Base-by-base conservation (phyloP, 768 basidiomycete species). In the Podaxis sp. region DNA sequence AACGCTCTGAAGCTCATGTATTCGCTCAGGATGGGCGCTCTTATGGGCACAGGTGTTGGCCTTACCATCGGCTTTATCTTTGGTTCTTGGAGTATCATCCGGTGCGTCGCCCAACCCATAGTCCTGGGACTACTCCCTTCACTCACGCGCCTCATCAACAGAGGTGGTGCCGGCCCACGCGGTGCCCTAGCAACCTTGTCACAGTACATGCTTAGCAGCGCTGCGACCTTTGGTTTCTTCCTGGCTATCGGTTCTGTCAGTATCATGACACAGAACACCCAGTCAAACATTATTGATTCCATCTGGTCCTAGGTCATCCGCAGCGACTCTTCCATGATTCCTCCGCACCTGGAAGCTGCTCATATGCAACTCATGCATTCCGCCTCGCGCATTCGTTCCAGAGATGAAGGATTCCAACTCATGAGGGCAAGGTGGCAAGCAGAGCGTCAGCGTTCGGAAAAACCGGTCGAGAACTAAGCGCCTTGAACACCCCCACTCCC, bases 11-110 rank as follows among this genome's bases (percentile, higher is more conserved):
- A 50, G 44, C 22, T 63, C 26, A 58, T 20, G 33, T 54, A 40
- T 28, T 44, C 26, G 63, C 64, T n/a, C 67, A 94, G 93, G 75
- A 95, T 95, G 93, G 93, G 93, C 68, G 93, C 93, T 50, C 76
- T 93, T 62, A 94, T 94, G 92, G 93, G 93, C 60, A 91, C 89
- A 68, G 93, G 93, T 63, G 96, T 98, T 58, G 96, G 96, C 12
- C 83, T 97, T 51, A 96, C 95, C 37, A 97, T 98, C 71, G 96
- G 97, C 17, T 98, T 99, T 78, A 88, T 99, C 64, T 99, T 99
- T 71, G 96, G 96, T 48, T 88, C 90, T 28, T 97, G 90, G 80
- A 95, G 88, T 69, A 93, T 99, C 72, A 76, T 99, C 49, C 82
- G 94, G 95, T 93, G 68, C 70, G 89, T 70, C 52, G 53, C 13